phyloP scores from a whole-genome alignment of 805 yeast species.

The Pachysolen tannophilus region DNA sequence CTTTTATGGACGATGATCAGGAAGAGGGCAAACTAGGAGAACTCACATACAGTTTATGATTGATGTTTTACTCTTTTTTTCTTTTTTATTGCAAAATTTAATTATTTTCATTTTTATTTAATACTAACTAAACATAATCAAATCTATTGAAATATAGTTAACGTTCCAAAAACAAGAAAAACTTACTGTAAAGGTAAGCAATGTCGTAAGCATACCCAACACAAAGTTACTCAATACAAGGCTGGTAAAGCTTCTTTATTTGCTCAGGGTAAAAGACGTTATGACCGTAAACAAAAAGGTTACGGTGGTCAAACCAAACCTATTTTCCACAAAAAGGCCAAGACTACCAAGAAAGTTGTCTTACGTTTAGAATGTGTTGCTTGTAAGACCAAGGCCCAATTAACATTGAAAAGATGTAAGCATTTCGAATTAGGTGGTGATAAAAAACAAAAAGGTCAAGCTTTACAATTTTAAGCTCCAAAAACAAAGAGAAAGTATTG shows the following conservation, averaged over 20 bases:
- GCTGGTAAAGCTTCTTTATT: constrained; percentile 99
- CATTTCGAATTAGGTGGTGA: constrained; percentile 99
- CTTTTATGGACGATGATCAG: no score
- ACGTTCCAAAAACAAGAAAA: constrained; percentile 99
- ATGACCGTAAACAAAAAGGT: constrained; percentile 99
- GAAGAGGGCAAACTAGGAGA: no score
- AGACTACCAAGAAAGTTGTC: constrained; percentile 99
- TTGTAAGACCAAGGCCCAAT: constrained; percentile 98
- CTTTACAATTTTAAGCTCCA: constrained; percentile 86
- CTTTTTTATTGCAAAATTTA: no score
- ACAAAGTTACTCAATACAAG: constrained; percentile 99
- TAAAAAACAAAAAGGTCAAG: constrained; percentile 99
- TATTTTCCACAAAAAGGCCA: constrained; percentile 99
- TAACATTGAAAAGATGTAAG: constrained; percentile 98
- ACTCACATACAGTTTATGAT: no score
- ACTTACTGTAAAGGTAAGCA: constrained; percentile 99
- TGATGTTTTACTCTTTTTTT: no score
- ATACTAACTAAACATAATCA: no score
- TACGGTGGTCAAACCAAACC: constrained; percentile 99
- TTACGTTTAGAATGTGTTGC: constrained; percentile 97
- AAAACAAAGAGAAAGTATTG: no score
- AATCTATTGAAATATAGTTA: constrained; percentile 78
- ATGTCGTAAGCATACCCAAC: constrained; percentile 99
- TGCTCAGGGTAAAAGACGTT: constrained; percentile 99
- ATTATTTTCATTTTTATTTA: no score